Percentiles rank a stretch among this genome's conserved stretches.
These are phyloP conservation scores for Perkinsus marinus DNA, from an alignment of 169 alveolate species.

Conservation along the genomic window DNA sequence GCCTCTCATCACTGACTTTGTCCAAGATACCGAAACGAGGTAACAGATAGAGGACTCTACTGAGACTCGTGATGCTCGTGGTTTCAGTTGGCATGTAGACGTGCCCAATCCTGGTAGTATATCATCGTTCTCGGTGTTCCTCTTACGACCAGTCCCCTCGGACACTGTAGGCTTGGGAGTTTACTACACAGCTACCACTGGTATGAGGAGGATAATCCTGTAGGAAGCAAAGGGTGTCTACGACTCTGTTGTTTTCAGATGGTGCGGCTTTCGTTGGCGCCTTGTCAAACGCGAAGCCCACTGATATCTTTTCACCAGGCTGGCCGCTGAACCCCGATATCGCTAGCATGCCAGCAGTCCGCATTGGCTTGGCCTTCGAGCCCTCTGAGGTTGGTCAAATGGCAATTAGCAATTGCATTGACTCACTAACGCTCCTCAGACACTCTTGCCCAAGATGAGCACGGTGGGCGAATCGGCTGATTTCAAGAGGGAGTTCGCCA, in stretches of 20 bases:
- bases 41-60: not conserved
- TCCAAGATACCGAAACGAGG: not conserved
- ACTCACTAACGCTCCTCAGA: not conserved
- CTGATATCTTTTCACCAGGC: not conserved
- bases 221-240: no score
- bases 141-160: not conserved
- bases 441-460: not conserved
- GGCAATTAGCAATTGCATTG: not conserved
- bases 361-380: not conserved
- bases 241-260: no score
- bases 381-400: not conserved
- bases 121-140: not conserved
- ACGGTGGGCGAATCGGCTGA: not conserved
- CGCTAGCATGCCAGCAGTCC: not conserved
- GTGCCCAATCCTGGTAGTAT: not conserved
- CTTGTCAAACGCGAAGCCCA: not conserved
- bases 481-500: not conserved
- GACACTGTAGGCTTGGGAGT: not conserved
- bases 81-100: not conserved
- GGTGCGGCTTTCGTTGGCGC: not conserved
- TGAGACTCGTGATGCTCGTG: not conserved
- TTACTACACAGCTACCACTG: not conserved
- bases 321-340: not conserved
- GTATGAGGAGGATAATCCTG: not conserved
- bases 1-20: not conserved